Evolutionary conservation across 306 rosid genomes (phyloP).

Genomic region (Herpetospermum pedunculosum): DNA sequence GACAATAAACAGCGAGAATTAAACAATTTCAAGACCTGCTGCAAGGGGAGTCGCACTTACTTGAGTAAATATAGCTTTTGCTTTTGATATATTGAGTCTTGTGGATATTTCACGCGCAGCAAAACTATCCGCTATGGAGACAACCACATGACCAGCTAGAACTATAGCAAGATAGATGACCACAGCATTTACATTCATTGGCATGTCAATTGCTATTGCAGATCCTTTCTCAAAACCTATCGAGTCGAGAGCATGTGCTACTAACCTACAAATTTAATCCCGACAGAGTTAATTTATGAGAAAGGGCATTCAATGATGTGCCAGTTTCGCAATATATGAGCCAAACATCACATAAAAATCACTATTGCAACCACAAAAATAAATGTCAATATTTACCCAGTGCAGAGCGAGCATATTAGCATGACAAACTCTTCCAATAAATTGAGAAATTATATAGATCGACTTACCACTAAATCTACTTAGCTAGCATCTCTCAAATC

Average conservation of each 20-base stretch:
- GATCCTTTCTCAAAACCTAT: slow-evolving; percentile 71
- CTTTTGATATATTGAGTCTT: slow-evolving; percentile 67
- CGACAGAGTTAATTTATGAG: slow-evolving; percentile 14
- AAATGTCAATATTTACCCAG: background rate
- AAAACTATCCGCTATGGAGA: slow-evolving; percentile 96
- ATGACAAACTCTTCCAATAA: background rate
- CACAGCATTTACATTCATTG: slow-evolving; percentile 70
- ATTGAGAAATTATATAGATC: background rate
- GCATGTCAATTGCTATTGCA: slow-evolving; percentile 94
- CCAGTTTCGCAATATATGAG: background rate
- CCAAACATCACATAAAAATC: background rate
- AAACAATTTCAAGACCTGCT: background rate
- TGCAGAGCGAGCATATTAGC: background rate
- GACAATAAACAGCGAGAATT: background rate
- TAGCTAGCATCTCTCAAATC: background rate
- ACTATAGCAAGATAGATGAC: slow-evolving; percentile 81
- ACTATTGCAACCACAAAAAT: background rate
- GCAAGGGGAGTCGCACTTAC: slow-evolving; percentile 23
- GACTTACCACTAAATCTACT: background rate
- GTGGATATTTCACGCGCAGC: slow-evolving; percentile 80
- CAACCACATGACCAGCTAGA: slow-evolving; percentile 78
- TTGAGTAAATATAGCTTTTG: slow-evolving; percentile 93
- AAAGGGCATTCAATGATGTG: background rate
- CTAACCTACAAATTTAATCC: slow-evolving; percentile 51
- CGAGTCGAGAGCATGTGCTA: slow-evolving; percentile 62